These are phyloP conservation scores for Aspergillus unguis DNA, from an alignment of 2,329 filamentous ascomycete genomes.

Conservation along the genomic window DNA sequence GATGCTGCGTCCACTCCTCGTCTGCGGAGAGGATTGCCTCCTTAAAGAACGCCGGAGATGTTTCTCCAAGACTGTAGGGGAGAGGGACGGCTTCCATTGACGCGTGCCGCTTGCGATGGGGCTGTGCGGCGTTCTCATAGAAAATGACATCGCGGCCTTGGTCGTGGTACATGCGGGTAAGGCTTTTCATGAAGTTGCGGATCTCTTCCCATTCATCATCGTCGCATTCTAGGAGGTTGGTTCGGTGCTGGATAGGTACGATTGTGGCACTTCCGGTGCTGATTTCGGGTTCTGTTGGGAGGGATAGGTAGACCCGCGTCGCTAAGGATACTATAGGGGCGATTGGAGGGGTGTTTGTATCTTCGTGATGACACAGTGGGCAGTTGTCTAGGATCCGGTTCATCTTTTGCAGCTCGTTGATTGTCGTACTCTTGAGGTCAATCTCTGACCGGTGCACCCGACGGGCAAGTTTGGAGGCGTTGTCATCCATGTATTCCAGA, in stretches of 20 bases:
- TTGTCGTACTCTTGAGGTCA: conserved; percentile 81
- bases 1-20: conserved; percentile 93
- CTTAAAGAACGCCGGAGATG: conserved; percentile 88
- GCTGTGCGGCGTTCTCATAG: conserved; percentile 91
- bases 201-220: conserved; percentile 99
- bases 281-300: conserved; percentile 86
- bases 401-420: conserved; percentile 85
- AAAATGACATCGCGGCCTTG: conserved; percentile 91
- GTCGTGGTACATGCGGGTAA: conserved; percentile 91
- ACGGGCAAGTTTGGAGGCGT: conserved; percentile 82
- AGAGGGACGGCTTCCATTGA: conserved; percentile 83
- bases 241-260: conserved; percentile 79
- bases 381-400: conserved; percentile 82
- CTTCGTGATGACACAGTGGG: conserved; percentile 89
- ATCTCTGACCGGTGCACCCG: conserved; percentile 83
- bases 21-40: conserved; percentile 87
- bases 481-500: conserved; percentile 96
- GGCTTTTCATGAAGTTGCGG: conserved; percentile 96
- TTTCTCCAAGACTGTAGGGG: conserved; percentile 86
- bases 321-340: conserved; percentile 84
- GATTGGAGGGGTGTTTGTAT: conserved; percentile 69
- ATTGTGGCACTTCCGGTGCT: conserved; percentile 81
- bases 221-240: conserved; percentile 93
- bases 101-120: conserved; percentile 75
- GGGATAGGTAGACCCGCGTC: conserved; percentile 80